phyloP scores from a whole-genome alignment of 495 filamentous ascomycete species.

The Tuber aestivum region DNA sequence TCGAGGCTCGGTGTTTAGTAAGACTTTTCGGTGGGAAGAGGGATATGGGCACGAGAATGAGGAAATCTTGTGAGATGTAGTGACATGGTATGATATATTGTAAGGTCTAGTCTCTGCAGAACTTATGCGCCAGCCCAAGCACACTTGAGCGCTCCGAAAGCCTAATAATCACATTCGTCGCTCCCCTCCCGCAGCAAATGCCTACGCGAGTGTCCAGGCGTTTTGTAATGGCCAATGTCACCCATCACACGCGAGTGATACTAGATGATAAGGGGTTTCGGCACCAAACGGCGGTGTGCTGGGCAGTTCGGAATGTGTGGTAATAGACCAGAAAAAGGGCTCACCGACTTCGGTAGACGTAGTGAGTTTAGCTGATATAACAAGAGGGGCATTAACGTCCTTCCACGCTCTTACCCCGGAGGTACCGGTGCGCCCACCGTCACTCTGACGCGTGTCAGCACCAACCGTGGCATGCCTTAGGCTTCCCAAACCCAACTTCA shows the following conservation, averaged over 20 bases:
- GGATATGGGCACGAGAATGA: not conserved
- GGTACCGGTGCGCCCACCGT: not conserved
- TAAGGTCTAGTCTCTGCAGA: not conserved
- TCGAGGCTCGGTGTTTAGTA: not conserved
- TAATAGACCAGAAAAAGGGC: not conserved
- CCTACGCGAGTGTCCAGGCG: not conserved
- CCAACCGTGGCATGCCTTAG: not conserved
- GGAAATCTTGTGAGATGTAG: not conserved
- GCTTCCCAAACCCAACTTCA: not conserved
- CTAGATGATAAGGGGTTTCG: not conserved
- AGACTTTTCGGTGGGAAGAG: not conserved
- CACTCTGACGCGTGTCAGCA: not conserved
- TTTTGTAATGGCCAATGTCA: not conserved
- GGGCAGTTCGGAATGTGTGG: not conserved
- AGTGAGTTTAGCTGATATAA: not conserved
- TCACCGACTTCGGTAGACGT: not conserved
- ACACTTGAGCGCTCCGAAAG: not conserved
- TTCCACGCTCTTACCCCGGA: not conserved
- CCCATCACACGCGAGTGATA: not conserved
- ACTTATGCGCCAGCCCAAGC: not conserved
- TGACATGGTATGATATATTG: not conserved
- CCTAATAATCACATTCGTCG: not conserved
- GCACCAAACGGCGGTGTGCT: not conserved
- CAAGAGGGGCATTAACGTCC: not conserved
- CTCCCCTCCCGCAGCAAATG: not conserved